Evolutionary conservation across 2,329 filamentous ascomycete species (phyloP), one percentile per base, ranked within the genome.

Genomic region (Colletotrichum incanum): DNA sequence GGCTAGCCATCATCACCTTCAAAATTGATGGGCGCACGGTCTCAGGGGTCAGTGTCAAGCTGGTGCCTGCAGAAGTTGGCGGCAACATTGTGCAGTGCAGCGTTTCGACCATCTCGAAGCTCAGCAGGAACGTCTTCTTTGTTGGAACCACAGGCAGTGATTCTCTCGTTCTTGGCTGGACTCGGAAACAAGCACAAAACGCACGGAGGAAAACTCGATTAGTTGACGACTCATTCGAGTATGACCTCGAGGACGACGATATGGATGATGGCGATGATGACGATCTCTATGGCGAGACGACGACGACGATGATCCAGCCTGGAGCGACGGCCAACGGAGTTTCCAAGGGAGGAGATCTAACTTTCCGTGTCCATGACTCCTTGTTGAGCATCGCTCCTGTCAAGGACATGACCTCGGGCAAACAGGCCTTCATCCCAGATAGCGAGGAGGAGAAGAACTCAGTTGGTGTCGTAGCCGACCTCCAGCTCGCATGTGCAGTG

Each of bases 11-110:
- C 28, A 82, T 98, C 16, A 92, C 89, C 20, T 98, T 99, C 84
- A 92, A 91, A 66, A 90, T 98, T 73, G 95, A 98, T 79, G 96
- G 97, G 20, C 90, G 96, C 66, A 97, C 94, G 2, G 94, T 99
- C 2, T 97, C 95, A 34, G 95, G 94, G 1, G 86, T 99, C 73
- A 90, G 88, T n/a, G 83, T 99, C 65, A 91, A 90, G 74, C 82
- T 89, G 49, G 85, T 98, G 6, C 79, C 89, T 5, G 77, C 84
- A 49, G 90, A 93, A 65, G 86, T 88, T 31, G 93, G 93, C 12
- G 92, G 93, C 9, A 80, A 83, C 39, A 73, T 93, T 12, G 79
- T 97, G 70, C 87, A 88, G 60, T 87, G 88, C 52, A 84, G 88
- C 28, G 89, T 92, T 34, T 92, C 94, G 1, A 95, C 93, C 73